Conservation (phyloP, 371 early-diverging fungal species). For the Lichtheimia ornata region DNA sequence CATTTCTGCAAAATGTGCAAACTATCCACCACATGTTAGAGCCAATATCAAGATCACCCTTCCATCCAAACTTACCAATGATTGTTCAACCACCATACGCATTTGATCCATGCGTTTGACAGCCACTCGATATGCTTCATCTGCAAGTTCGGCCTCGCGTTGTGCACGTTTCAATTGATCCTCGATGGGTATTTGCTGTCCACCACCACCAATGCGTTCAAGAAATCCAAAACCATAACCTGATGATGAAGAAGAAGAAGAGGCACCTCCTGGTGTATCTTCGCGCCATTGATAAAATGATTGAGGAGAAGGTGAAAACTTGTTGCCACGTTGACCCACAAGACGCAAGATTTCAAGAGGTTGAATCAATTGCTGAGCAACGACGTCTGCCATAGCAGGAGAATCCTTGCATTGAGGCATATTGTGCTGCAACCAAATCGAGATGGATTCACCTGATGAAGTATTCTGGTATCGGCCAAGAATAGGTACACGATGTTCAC, state of each 20-base stretch:
- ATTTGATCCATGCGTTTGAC: constrained; percentile 67
- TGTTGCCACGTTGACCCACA: constrained; percentile 73
- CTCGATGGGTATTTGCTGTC: constrained; percentile 18
- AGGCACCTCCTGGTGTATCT: too few relatives aligned
- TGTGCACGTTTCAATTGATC: constrained; percentile 57
- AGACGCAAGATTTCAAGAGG: constrained; percentile 65
- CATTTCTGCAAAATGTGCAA: constrained; percentile 63
- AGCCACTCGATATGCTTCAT: constrained; percentile 61
- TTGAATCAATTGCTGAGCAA: constrained; percentile 71
- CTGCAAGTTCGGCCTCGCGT: constrained; percentile 65
- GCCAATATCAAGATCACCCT: not conserved
- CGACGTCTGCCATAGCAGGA: constrained; percentile 65
- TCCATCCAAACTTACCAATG: constrained; percentile 50
- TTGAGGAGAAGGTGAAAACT: constrained; percentile 62
- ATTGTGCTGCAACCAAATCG: constrained; percentile 70
- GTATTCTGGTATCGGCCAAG: constrained; percentile 71
- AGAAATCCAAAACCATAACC: constrained; percentile 25
- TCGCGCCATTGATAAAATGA: constrained; percentile 74
- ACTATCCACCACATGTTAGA: constrained; percentile 23
- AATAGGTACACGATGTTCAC: constrained; percentile 71
- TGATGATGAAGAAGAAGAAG: constrained; percentile 16
- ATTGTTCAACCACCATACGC: constrained; percentile 71
- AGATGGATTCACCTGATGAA: constrained; percentile 70
- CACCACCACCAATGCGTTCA: constrained; percentile 24
- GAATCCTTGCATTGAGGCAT: constrained; percentile 60